phyloP scores from a whole-genome alignment of 2,329 filamentous ascomycete species.

The Nemania abortiva region DNA sequence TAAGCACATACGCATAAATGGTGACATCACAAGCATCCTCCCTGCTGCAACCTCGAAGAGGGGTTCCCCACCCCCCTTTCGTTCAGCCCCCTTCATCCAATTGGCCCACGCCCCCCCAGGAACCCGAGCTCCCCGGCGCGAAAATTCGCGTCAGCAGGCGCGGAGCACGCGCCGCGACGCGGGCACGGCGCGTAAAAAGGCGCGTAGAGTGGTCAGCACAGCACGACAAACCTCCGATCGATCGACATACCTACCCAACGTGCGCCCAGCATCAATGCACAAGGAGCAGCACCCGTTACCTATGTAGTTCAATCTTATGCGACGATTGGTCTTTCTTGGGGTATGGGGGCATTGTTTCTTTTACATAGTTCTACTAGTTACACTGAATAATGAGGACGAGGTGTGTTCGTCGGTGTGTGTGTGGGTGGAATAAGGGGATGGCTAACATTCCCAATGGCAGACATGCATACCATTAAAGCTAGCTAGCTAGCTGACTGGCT shows the following conservation, averaged over 20 bases:
- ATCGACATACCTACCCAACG: neutral
- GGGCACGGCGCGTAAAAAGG: constrained; percentile 15
- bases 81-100: neutral
- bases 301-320: neutral
- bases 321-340: neutral
- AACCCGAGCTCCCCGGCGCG: constrained; percentile 8
- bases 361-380: constrained; percentile 21
- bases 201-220: constrained; percentile 33
- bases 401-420: neutral
- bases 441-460: constrained; percentile 20
- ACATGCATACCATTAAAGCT: constrained; percentile 16
- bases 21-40: constrained; percentile 26
- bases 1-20: neutral
- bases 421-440: constrained; percentile 3
- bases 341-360: constrained; percentile 20
- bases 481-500: constrained; percentile 1
- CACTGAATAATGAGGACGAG: neutral
- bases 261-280: neutral
- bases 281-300: neutral
- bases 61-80: constrained; percentile 14
- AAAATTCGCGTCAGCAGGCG: constrained; percentile 33
- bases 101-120: constrained; percentile 12
- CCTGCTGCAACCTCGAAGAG: constrained; percentile 4
- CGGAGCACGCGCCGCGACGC: constrained; percentile 28
- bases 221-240: neutral